Evolutionary conservation across 495 filamentous ascomycete species (phyloP).

Genomic region (Annulohypoxylon stygium): DNA sequence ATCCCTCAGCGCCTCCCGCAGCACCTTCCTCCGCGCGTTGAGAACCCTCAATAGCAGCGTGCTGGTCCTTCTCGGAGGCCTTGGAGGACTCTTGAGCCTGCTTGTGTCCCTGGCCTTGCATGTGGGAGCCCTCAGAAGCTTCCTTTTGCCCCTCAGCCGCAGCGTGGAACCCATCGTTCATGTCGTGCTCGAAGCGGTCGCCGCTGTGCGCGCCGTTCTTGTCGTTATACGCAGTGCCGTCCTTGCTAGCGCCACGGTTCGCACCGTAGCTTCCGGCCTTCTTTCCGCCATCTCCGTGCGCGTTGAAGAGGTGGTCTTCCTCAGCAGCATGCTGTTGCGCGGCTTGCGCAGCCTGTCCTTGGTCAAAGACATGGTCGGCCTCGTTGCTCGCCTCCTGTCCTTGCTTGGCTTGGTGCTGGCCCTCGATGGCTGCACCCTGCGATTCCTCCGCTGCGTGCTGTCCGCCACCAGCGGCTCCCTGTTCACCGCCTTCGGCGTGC

Average conservation of each 20-base stretch:
- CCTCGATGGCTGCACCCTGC: constrained; percentile 12
- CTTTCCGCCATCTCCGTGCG: constrained; percentile 22
- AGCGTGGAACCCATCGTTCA: constrained; percentile 28
- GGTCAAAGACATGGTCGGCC: constrained; percentile 6
- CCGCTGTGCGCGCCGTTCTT: constrained; percentile 32
- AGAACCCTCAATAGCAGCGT: constrained; percentile 3
- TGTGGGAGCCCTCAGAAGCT: constrained; percentile 10
- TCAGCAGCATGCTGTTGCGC: constrained; percentile 9
- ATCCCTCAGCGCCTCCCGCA: constrained; percentile 8
- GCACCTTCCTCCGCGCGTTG: constrained; percentile 21
- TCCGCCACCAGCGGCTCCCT: neutral
- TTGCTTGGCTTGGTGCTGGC: neutral
- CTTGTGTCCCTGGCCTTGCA: constrained; percentile 18
- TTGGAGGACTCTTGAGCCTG: neutral
- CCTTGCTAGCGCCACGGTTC: constrained; percentile 39
- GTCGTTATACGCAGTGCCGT: constrained; percentile 37
- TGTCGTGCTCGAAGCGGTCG: constrained; percentile 22
- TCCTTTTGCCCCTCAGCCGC: constrained; percentile 1
- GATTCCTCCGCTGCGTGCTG: constrained; percentile 17
- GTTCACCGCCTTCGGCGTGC: constrained; percentile 2
- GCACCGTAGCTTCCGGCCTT: constrained; percentile 34
- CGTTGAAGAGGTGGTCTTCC: constrained; percentile 20
- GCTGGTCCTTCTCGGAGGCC: constrained; percentile 3
- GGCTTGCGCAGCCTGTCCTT: constrained; percentile 2
- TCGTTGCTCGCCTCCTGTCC: constrained; percentile 4